These are phyloP conservation scores for Paramecium octaurelia DNA, from an alignment of 73 alveolate genomes.

Conservation along the genomic window DNA sequence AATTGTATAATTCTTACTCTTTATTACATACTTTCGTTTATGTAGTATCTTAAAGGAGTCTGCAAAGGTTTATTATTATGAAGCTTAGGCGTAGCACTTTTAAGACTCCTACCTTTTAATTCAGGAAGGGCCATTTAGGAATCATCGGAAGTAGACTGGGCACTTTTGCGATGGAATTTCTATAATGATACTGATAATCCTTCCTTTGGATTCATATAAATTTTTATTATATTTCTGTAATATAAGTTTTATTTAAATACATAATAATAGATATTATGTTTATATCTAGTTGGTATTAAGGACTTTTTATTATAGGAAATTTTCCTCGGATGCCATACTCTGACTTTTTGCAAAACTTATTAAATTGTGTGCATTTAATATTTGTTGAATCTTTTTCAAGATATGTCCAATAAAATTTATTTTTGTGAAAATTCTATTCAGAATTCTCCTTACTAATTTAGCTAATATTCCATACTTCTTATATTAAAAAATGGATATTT, in stretches of 20 bases:
- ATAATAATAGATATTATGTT: not conserved
- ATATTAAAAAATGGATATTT: too few species aligned
- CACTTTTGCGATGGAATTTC: slow-evolving; percentile 18
- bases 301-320: too few species aligned
- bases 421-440: too few species aligned
- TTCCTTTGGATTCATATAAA: not conserved
- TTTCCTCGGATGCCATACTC: not conserved
- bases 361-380: too few species aligned
- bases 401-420: too few species aligned
- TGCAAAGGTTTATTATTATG: not conserved
- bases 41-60: not conserved
- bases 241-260: not conserved
- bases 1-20: not conserved
- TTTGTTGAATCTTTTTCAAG: too few species aligned
- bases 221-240: not conserved
- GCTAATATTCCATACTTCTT: too few species aligned
- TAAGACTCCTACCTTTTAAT: not conserved
- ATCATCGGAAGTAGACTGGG: not conserved
- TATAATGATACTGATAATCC: slow-evolving; percentile 27
- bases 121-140: slow-evolving; percentile 1
- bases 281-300: too few species aligned
- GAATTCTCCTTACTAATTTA: too few species aligned
- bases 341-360: too few species aligned
- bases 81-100: not conserved
- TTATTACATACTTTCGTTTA: not conserved